Evolutionary conservation across 2,329 filamentous ascomycete genomes (phyloP), one percentile per base, ranked within the genome.

Genomic region (Penicillium sp.): DNA sequence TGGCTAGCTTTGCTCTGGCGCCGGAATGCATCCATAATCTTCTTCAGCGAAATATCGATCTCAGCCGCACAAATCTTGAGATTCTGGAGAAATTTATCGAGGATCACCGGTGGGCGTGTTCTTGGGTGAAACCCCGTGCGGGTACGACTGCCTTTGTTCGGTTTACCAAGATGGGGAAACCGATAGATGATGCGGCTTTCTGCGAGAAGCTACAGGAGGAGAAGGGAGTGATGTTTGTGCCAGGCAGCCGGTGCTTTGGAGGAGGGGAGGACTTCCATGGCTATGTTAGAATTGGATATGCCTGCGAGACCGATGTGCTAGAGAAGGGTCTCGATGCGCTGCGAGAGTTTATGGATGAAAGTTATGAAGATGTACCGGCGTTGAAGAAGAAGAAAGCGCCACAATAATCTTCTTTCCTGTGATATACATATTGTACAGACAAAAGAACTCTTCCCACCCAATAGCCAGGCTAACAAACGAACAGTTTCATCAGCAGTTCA

Each of bases 81-180:
- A 67, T 90, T 6, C 70, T 93, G n/a, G 84, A 87, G 55, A 77
- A 75, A 1, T 93, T 90, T 59, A 78, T 92, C 3, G 79, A 85
- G 26, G 81, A 82, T 50, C 82, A 92, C 67, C 78, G 81, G 37
- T 81, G 82, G 59, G 80, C 83, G 6, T 88, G 85, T 64, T 81
- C 82, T 1, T 94, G 89, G 88, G 80, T 86, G 4, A 88, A 85
- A 71, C 91, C 91, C 1, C 83, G 83, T 5, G 90, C 89, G 1
- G 91, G 90, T 0, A 95, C 90, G 2, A 93, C 89, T 8, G 88
- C 89, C 0, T 89, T 95, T 66, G 75, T 95, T 54, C 85, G 82
- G 64, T 90, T 95, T 61, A 79, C 77, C 51, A 79, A 81, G 49
- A 81, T 82, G 44, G 84, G 82, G 0, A 78, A 81, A 67, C 80